A percentile compares a stretch with the other conserved stretches of the same genome.
phyloP scores from a whole-genome alignment of 768 basidiomycete genomes.

The Suillus variegatus region DNA sequence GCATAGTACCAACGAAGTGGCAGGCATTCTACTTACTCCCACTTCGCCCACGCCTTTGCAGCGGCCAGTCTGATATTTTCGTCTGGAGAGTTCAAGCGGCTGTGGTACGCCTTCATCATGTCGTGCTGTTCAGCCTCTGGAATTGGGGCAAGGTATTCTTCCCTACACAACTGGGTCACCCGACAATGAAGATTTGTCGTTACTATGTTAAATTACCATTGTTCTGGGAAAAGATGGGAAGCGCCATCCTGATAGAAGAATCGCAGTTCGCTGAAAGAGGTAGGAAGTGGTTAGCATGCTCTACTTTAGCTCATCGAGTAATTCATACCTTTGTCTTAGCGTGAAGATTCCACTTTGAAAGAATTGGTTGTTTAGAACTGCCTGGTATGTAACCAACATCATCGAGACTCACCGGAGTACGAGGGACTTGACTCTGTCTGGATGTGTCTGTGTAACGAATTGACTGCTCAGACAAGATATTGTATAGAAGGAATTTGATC shows the following conservation, averaged over 20 bases:
- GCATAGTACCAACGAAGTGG: background rate
- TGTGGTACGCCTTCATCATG: conserved; percentile 82
- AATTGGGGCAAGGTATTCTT: conserved; percentile 79
- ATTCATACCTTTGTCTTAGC: conserved; percentile 65
- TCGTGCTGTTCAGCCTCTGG: conserved; percentile 80
- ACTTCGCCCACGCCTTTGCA: conserved; percentile 86
- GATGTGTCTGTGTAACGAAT: conserved; percentile 57
- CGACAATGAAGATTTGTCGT: background rate
- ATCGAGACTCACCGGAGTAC: conserved; percentile 60
- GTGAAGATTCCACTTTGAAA: conserved; percentile 80
- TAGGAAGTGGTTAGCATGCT: background rate
- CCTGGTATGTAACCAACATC: background rate
- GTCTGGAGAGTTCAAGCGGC: conserved; percentile 72
- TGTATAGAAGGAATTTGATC: background rate
- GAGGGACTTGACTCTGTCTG: conserved; percentile 76
- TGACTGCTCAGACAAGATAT: background rate
- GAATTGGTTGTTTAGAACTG: conserved; percentile 5
- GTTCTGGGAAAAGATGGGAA: conserved; percentile 83
- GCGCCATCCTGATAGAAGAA: conserved; percentile 94
- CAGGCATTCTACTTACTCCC: conserved; percentile 65
- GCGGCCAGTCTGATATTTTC: conserved; percentile 64
- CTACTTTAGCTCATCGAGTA: background rate
- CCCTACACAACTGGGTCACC: conserved; percentile 48
- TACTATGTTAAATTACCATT: conserved; percentile 58
- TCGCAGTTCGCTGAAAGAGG: conserved; percentile 59